Evolutionary conservation across 2,329 filamentous ascomycete genomes (phyloP).

Genomic region (Ceratocystis harringtonii): DNA sequence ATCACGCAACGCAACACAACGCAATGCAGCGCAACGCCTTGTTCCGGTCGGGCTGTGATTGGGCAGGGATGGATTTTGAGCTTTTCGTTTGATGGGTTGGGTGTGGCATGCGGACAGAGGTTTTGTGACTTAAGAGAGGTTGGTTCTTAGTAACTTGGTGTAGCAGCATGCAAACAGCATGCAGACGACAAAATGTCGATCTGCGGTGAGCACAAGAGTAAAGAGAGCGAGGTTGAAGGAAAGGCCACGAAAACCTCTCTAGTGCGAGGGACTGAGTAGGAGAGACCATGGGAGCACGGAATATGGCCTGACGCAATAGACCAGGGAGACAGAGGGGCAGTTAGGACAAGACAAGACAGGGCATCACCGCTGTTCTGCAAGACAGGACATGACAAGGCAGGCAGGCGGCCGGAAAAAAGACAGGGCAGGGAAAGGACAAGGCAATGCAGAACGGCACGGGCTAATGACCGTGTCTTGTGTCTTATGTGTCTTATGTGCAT

Average conservation of each 20-base stretch:
- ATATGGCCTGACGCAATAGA: too few species aligned
- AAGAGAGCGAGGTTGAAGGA: background rate
- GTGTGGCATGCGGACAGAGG: too few species aligned
- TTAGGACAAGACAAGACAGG: background rate
- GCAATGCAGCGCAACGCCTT: background rate
- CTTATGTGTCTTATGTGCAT: too few species aligned
- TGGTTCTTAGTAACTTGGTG: background rate
- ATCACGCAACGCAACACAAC: too few species aligned
- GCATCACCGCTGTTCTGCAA: slow-evolving; percentile 5
- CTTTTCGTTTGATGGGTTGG: background rate
- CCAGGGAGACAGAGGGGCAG: background rate
- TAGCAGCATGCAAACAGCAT: background rate
- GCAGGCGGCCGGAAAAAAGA: background rate
- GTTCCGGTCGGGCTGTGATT: background rate
- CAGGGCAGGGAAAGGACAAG: too few species aligned
- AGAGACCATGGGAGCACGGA: background rate
- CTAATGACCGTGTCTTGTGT: background rate
- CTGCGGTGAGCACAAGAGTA: background rate
- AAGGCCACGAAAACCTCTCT: background rate
- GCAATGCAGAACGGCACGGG: background rate
- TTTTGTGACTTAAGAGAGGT: background rate
- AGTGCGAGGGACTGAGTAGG: background rate
- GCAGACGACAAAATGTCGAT: background rate
- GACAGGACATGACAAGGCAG: background rate
- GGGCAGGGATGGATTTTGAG: background rate